Conservation (phyloP, 208 protist genomes). For the Crithidia sp. region DNA sequence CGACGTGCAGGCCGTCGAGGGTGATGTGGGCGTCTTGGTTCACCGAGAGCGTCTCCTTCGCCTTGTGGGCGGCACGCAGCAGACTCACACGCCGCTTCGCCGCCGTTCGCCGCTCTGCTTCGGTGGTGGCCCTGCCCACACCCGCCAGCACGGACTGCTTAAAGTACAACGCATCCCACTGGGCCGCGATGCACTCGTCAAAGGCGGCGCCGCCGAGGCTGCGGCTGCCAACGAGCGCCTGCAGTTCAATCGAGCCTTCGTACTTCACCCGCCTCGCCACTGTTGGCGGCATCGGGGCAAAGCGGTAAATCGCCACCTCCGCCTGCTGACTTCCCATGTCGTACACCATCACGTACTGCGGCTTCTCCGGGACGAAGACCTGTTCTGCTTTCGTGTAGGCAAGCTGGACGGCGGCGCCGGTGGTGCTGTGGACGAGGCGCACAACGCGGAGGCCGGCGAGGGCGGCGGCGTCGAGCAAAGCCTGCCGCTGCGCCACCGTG, state of each 20-base stretch:
- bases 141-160: conserved; percentile 29
- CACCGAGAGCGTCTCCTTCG: conserved; percentile 89
- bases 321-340: conserved; percentile 83
- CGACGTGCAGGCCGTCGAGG: conserved; percentile 73
- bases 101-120: conserved; percentile 12
- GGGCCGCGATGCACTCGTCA: conserved; percentile 85
- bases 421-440: conserved; percentile 84
- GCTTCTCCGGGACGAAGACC: conserved; percentile 31
- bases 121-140: conserved; percentile 17
- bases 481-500: conserved; percentile 76
- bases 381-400: conserved; percentile 56
- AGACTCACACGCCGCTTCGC: conserved; percentile 67
- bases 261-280: conserved; percentile 5
- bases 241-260: conserved; percentile 7
- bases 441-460: conserved; percentile 82
- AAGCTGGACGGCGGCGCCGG: conserved; percentile 73
- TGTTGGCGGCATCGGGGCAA: conserved; percentile 26
- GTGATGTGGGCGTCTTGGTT: conserved; percentile 84
- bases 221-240: conserved; percentile 57
- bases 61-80: conserved; percentile 75
- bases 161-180: conserved; percentile 74
- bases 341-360: conserved; percentile 77
- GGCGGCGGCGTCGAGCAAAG: conserved; percentile 88
- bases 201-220: conserved; percentile 87
- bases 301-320: conserved; percentile 79